Conservation (phyloP, 2,329 filamentous ascomycete genomes). For the Metarhizium guizhouense region DNA sequence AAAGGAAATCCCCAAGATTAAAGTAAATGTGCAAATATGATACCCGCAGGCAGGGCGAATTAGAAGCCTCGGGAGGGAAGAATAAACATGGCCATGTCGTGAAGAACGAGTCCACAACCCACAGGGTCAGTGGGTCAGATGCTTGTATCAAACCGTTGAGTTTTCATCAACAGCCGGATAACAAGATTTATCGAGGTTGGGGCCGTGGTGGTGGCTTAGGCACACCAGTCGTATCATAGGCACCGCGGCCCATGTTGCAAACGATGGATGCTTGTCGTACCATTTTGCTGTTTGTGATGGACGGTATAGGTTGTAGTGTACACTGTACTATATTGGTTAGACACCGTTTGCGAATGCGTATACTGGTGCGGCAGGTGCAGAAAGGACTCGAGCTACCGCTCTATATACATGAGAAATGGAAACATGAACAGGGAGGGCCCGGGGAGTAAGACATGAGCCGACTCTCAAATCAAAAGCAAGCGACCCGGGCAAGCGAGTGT, state of each 20-base stretch:
- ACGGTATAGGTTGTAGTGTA: background rate
- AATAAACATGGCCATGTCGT: background rate
- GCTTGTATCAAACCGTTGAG: background rate
- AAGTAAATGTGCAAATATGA: conserved; percentile 16
- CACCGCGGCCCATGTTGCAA: conserved; percentile 41
- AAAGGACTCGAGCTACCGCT: background rate
- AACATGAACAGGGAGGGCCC: background rate
- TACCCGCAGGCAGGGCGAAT: conserved; percentile 13
- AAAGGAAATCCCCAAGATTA: conserved; percentile 9
- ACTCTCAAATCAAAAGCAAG: background rate
- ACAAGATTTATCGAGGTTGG: conserved; percentile 25
- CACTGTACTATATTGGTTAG: conserved; percentile 2
- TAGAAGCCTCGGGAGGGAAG: conserved; percentile 12
- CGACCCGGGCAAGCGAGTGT: conserved; percentile 8
- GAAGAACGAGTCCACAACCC: background rate
- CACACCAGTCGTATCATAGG: conserved; percentile 42
- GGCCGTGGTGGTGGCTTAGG: conserved; percentile 37
- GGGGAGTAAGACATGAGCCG: background rate
- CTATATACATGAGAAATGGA: background rate
- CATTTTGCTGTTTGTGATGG: conserved; percentile 21
- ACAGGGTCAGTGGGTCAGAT: background rate
- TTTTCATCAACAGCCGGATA: background rate
- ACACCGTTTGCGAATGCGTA: background rate
- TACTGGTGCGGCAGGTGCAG: background rate
- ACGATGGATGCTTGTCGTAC: conserved; percentile 22